phyloP scores from a whole-genome alignment of 129 eudicot genomes.

The Artemisia argyi region DNA sequence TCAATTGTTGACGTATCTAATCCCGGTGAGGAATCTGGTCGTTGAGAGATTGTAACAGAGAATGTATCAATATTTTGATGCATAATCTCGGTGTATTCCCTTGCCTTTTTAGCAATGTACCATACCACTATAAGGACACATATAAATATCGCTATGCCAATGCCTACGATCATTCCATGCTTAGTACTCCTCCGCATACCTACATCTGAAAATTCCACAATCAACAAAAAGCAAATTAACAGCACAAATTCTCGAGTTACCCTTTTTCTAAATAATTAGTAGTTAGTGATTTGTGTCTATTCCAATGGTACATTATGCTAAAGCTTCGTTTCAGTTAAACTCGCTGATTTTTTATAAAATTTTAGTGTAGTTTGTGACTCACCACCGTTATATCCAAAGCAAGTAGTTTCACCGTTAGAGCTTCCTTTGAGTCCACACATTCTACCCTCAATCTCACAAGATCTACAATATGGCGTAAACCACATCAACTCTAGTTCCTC shows the following conservation, averaged over 20 bases:
- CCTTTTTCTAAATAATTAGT: no score
- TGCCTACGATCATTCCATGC: constrained; percentile 21
- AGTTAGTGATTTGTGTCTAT: no score
- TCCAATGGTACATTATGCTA: no score
- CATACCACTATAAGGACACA: constrained; percentile 12
- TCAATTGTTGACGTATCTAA: constrained; percentile 59
- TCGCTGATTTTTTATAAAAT: no score
- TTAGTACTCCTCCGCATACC: constrained; percentile 17
- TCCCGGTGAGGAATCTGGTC: constrained; percentile 33
- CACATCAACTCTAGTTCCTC: constrained; percentile 50
- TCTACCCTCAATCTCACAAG: constrained; percentile 45
- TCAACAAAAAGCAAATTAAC: not conserved
- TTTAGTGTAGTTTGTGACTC: not conserved
- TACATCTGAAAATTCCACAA: not conserved
- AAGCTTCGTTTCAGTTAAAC: no score
- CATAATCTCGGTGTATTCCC: constrained; percentile 4
- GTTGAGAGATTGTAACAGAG: constrained; percentile 20
- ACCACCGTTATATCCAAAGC: constrained; percentile 11
- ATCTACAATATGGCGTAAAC: constrained; percentile 47
- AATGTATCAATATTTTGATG: constrained; percentile 20
- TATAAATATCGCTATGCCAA: constrained; percentile 19
- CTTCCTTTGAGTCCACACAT: constrained; percentile 43
- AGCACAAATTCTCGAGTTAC: no score
- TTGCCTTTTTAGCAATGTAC: constrained; percentile 2
- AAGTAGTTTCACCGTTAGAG: constrained; percentile 21